Evolutionary conservation across 2,329 filamentous ascomycete species (phyloP).

Genomic region (Sporothrix euskadiensis): DNA sequence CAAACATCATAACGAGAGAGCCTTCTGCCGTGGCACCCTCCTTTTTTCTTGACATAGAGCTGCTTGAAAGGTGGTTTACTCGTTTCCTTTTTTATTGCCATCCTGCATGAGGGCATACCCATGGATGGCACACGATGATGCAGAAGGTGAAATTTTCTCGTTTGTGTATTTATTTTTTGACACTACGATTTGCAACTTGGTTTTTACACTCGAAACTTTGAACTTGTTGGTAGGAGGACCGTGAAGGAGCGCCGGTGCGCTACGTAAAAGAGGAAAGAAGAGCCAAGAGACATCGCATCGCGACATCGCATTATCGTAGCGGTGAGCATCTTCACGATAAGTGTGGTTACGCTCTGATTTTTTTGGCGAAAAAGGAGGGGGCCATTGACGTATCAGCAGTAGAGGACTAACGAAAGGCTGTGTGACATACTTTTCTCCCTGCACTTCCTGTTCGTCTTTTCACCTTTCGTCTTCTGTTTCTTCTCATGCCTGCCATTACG

Average conservation of each 20-base stretch:
- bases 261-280: not conserved
- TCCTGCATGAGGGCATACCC: conserved; percentile 8
- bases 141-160: not conserved
- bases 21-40: not conserved
- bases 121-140: not conserved
- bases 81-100: not conserved
- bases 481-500: not conserved
- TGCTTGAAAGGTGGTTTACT: not conserved
- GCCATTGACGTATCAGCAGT: conserved; percentile 21
- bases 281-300: not conserved
- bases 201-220: not conserved
- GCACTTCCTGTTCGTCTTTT: not conserved
- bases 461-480: not conserved
- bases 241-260: not conserved
- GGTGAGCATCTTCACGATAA: conserved; percentile 4
- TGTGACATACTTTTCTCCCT: not conserved
- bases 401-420: not conserved
- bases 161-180: conserved; percentile 3
- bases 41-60: not conserved
- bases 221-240: not conserved
- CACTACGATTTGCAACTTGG: not conserved
- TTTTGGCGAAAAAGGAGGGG: not conserved
- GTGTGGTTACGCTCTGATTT: not conserved
- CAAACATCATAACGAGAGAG: not conserved
- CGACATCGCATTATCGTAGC: conserved; percentile 5